Base-by-base conservation (phyloP, 192 early-diverging fungal species). In the Podila verticillata region DNA sequence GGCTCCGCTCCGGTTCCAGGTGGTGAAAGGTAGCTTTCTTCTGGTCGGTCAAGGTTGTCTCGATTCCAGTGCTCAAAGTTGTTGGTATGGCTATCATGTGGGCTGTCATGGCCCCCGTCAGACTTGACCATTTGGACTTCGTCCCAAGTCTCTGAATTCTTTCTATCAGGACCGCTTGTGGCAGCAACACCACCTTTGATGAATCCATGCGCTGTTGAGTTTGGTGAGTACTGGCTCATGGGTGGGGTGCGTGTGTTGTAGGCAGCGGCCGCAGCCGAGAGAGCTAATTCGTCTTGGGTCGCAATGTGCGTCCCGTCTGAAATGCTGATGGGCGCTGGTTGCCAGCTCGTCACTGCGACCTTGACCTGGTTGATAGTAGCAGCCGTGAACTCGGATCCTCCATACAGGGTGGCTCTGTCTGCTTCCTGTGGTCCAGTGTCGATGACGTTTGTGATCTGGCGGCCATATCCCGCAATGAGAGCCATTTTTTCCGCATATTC, bases 381-480 rank as follows among this genome's bases (percentile, higher is more conserved):
- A 15, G 77, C 77, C 32, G 77, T 80, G 34, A 72, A 80, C 48
- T 80, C 77, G 49, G 77, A 59, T n/a, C 77, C 77, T 30, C 61
- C 56, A 61, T 80, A 80, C 8, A 80, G 61, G 3, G 66, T 58
- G 8, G 77, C 28, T 39, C 61, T 57, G n/a, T 71, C 32, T 51
- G 65, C 65, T 6, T 63, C 60, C 35, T 80, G 77, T 28, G 69
- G 77, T 24, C 70, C 70, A 7, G 66, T 66, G 39, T 80, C 77
- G 36, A 80, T 80, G 19, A 72, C 77, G 15, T 80, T 72, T 44
- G 77, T 80, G 22, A 80, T 80, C 44, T 80, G 77, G 22, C 74
- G 65, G n/a, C 84, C 84, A 68, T 75, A 85, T 9, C 80, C 84
- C 28, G 75, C 65, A 58, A 85, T 82, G 39, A 85, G 72, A 26